Evolutionary conservation across 1,284 basidiomycete genomes (phyloP), one percentile per base, ranked within the genome.

Genomic region (Athelia sp.): DNA sequence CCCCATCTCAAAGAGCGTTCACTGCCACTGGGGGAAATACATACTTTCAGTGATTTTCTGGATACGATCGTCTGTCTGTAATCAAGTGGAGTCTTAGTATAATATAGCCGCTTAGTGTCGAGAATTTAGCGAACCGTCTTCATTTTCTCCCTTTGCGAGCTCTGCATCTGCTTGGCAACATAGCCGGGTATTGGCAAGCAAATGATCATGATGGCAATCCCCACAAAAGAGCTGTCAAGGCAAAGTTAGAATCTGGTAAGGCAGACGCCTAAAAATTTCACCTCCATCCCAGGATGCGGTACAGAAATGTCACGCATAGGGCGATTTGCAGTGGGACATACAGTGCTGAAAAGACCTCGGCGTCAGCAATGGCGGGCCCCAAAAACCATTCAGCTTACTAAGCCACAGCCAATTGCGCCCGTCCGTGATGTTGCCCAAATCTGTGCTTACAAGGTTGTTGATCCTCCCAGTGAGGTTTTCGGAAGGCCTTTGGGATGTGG

Each of bases 161-260:
- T 59, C 45, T 71, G 68, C n/a, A 72, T 53, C n/a, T 56, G 49
- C 36, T 66, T 68, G 4, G 70, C 68, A 24, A 74, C 61, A 43
- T 67, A 69, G 34, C 71, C 76, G 11, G 79, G 78, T 2, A 85
- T 51, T 0, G 84, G 84, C 45, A 84, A 70, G 31, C 75, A 57
- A 9, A 69, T 14, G 17, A 80, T 40, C 60, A 87, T 82, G 9
- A 69, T 62, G 1, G 63, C 68, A 55, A 87, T 69, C 4, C 84
- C 78, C 31, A 78, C 64, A 42, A 78, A 65, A 1, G 76, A 66
- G 52, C 73, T 29, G 26, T 4, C 6, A 6, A 6, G 6, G 13
- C 6, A 4, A 13, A 29, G 26, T 29, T 29, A 29, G 26, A 4
- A 29, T 29, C 26, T 29, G 26, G 26, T 13, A 29, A 4, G 26